These are phyloP conservation scores for Scutellaria barbata DNA, from an alignment of 257 asterid genomes.

Conservation along the genomic window DNA sequence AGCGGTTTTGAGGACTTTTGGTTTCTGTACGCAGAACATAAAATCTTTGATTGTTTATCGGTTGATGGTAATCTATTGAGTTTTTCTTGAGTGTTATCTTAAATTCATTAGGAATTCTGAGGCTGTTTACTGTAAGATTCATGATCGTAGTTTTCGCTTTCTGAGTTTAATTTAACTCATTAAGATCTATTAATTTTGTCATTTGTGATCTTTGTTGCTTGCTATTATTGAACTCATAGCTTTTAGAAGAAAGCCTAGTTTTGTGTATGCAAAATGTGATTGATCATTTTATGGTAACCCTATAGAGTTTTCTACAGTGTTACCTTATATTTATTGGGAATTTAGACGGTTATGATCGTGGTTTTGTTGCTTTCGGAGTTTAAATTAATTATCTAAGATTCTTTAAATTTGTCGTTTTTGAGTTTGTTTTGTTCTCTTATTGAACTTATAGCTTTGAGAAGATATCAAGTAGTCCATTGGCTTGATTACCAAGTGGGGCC, in stretches of 20 bases:
- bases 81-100: neutral
- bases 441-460: conserved; percentile 66
- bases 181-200: neutral
- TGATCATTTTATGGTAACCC: too few species aligned
- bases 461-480: conserved; percentile 93
- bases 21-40: conserved; percentile 8
- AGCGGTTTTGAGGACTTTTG: neutral
- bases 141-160: neutral
- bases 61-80: neutral
- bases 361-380: neutral
- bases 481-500: conserved; percentile 85
- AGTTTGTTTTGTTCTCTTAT: neutral
- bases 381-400: conserved; percentile 16
- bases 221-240: neutral
- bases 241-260: conserved; percentile 64
- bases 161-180: neutral
- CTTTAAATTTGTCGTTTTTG: conserved; percentile 12
- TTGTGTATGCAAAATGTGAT: too few species aligned
- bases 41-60: neutral
- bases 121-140: conserved; percentile 5
- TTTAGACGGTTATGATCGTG: neutral
- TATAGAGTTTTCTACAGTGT: too few species aligned
- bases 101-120: neutral
- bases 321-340: neutral
- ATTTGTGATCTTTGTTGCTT: neutral